Conservation (phyloP, 2,329 filamentous ascomycete genomes). For the Colletotrichum filicis region DNA sequence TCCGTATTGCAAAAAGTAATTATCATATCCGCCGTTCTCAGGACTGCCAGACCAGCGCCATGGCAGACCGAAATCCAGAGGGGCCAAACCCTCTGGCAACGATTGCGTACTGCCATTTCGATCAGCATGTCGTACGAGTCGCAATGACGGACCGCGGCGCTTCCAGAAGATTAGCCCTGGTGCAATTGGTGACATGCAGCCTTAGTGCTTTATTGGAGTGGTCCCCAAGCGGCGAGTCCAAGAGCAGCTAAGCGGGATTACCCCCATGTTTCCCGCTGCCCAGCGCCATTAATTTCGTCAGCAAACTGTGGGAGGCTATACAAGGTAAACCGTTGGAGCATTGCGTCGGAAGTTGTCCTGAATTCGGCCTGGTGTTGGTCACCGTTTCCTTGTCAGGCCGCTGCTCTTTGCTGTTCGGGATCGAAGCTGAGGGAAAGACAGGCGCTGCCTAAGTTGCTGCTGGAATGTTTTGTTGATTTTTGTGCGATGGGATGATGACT, state of each 20-base stretch:
- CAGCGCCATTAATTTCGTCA: slow-evolving; percentile 28
- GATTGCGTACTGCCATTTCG: slow-evolving; percentile 21
- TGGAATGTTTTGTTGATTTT: background rate
- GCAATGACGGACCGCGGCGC: background rate
- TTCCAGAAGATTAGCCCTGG: slow-evolving; percentile 29
- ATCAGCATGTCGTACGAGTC: slow-evolving; percentile 32
- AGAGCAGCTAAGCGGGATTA: slow-evolving; percentile 28
- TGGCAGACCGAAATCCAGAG: background rate
- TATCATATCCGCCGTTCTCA: background rate
- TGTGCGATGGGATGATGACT: background rate
- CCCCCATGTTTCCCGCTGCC: slow-evolving; percentile 25
- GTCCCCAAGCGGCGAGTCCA: slow-evolving; percentile 19
- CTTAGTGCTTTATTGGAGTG: slow-evolving; percentile 28
- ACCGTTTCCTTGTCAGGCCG: slow-evolving; percentile 8
- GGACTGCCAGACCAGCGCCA: background rate
- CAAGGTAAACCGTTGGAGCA: slow-evolving; percentile 21
- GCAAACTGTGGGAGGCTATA: slow-evolving; percentile 15
- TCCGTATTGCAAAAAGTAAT: background rate
- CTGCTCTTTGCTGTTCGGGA: background rate
- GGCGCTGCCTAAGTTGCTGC: background rate
- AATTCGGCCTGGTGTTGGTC: slow-evolving; percentile 33
- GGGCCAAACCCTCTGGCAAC: background rate
- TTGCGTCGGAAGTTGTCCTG: slow-evolving; percentile 27
- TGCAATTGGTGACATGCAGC: slow-evolving; percentile 34
- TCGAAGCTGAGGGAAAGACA: slow-evolving; percentile 3